Evolutionary conservation across 441 rosid species (phyloP).

Genomic region (Capsella rubella): DNA sequence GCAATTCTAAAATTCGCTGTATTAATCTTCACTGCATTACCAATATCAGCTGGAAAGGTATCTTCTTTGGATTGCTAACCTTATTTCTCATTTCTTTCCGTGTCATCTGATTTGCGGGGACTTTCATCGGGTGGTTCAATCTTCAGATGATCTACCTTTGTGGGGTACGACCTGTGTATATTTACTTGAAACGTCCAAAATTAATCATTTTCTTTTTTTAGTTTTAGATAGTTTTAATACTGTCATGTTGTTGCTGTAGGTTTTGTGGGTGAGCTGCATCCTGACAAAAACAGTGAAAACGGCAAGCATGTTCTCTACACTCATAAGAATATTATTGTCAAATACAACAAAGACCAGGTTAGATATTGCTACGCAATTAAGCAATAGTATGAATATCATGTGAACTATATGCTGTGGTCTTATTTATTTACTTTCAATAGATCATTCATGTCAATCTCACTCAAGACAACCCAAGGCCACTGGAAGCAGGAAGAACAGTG

Average conservation of each 20-base stretch:
- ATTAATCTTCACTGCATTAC: neutral
- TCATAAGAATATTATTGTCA: conserved; percentile 71
- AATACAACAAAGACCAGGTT: conserved; percentile 89
- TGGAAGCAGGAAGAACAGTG: conserved; percentile 69
- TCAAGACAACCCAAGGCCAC: conserved; percentile 78
- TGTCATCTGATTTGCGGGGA: conserved; percentile 44
- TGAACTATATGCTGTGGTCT: conserved; percentile 17
- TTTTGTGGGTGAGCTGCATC: conserved; percentile 85
- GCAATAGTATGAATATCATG: conserved; percentile 30
- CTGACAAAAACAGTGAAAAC: conserved; percentile 79
- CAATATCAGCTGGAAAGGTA: conserved; percentile 12
- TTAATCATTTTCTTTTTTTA: neutral
- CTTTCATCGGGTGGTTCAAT: conserved; percentile 48
- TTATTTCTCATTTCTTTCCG: conserved; percentile 30
- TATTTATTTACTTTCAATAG: conserved; percentile 45
- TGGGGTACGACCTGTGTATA: conserved; percentile 76
- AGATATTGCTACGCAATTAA: conserved; percentile 36
- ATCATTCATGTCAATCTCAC: conserved; percentile 92
- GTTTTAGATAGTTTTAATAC: conserved; percentile 25
- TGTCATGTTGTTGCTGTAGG: conserved; percentile 51
- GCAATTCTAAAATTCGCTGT: neutral
- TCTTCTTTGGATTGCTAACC: conserved; percentile 16
- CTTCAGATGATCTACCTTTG: conserved; percentile 94
- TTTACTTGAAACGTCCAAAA: conserved; percentile 3
- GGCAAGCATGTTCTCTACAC: conserved; percentile 83